Base-by-base conservation (phyloP, 1,139 yeast species). In the Pneumocystis oryctolagi region DNA sequence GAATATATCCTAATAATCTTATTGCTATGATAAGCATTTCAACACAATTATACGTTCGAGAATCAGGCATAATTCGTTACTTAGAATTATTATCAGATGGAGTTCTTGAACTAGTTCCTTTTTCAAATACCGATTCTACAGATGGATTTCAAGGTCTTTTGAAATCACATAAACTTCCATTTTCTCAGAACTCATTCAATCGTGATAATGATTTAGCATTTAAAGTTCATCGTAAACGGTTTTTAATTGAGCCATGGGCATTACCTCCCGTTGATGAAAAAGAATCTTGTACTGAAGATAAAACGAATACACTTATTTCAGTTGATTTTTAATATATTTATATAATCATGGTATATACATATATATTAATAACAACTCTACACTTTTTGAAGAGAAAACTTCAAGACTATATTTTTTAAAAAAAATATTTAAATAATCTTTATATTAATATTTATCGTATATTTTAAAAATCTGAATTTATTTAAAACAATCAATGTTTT, bases 51-150 rank as follows among this genome's bases (percentile, higher is more conserved):
- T 85, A 61, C 35, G 84, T 89, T 0, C 78, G 87, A 58, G 77
- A 77, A 5, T 70, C 78, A 0, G 75, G 81, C 4, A 66, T 85
- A 20, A 75, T 82, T 1, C 77, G 78, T 3, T 77, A 80, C 65
- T 69, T 87, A 30, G 96, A 88, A 70, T 74, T 73, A 37, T 69
- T 87, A 20, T 77, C 80, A 64, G 97, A 90, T 70, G 80, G 86
- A 0, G 84, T 87, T 3, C 72, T 92, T 25, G 85, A 85, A 65
- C 75, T 92, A 63, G 89, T 85, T 67, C 96, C 97, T 2, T 88
- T 90, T 73, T 62, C 30, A n/a, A 53, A 61, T 30, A 18, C 31
- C n/a, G 42, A 55, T 6, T 62, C 60, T 40, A 60, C 47, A 12
- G 59, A 58, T 34, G 65, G 59, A 56, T 66, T 60, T 31, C 63